Percentiles rank a stretch among this genome's conserved stretches.
phyloP scores from a whole-genome alignment of 2,329 filamentous ascomycete species.

The Pezicula carpinea region DNA sequence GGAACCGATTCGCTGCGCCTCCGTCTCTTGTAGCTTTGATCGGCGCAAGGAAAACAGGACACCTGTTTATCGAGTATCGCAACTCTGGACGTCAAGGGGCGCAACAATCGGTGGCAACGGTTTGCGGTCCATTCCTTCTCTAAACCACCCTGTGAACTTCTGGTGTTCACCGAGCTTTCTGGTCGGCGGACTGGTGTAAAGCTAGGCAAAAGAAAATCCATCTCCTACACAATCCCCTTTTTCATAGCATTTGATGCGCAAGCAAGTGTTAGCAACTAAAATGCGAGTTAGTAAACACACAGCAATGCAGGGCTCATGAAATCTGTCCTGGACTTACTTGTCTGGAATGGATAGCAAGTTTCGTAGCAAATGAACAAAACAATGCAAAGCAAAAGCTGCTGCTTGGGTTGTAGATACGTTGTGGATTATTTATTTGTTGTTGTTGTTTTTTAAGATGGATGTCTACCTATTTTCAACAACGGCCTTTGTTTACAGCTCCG shows the following conservation, averaged over 20 bases:
- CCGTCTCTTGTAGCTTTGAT: constrained; percentile 3
- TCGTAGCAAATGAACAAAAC: not conserved
- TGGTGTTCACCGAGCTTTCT: constrained; percentile 17
- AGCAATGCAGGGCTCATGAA: not conserved
- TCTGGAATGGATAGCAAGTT: not conserved
- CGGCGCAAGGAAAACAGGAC: constrained; percentile 11
- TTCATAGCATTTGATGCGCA: not conserved
- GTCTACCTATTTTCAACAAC: too few relatives aligned
- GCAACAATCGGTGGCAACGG: constrained; percentile 38
- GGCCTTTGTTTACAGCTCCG: too few relatives aligned
- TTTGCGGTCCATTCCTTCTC: constrained; percentile 35
- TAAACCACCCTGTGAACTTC: constrained; percentile 11
- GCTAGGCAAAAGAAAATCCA: constrained; percentile 7
- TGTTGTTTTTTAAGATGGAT: too few relatives aligned
- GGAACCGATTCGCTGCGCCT: not conserved
- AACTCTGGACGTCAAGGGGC: constrained; percentile 38
- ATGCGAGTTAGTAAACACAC: not conserved
- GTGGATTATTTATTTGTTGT: too few relatives aligned
- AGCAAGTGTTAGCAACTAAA: not conserved
- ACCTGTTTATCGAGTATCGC: constrained; percentile 34
- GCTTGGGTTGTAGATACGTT: too few relatives aligned
- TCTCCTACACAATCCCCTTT: not conserved
- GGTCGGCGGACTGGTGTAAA: constrained; percentile 25
- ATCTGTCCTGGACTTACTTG: not conserved
- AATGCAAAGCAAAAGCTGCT: not conserved